These are phyloP conservation scores for Aurantiochytrium sp. DNA, from an alignment of 108 stramenopile genomes.

Conservation along the genomic window DNA sequence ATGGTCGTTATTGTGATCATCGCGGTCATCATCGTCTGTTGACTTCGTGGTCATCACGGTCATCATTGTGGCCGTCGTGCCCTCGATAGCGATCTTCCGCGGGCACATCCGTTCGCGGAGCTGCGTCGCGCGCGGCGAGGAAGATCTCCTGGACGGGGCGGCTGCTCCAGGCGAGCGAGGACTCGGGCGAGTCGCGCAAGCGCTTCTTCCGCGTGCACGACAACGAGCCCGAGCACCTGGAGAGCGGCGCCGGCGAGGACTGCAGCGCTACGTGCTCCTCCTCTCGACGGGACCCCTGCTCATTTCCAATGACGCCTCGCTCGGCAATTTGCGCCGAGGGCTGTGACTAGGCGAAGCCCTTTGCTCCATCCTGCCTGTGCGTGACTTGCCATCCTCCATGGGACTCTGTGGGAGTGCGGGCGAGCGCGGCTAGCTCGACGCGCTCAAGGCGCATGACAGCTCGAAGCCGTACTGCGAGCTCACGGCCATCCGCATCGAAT, in stretches of 20 bases:
- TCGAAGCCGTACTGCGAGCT: neutral
- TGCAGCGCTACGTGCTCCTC: neutral
- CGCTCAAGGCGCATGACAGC: neutral
- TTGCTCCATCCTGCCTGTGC: neutral
- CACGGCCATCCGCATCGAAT: neutral
- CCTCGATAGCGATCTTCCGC: too few species aligned
- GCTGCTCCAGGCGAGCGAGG: constrained; percentile 1
- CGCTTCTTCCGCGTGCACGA: constrained; percentile 18
- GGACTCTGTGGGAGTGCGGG: too few species aligned
- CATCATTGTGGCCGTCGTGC: too few species aligned
- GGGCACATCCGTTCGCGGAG: too few species aligned
- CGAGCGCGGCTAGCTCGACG: neutral
- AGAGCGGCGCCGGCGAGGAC: neutral
- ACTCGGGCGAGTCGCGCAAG: constrained; percentile 12
- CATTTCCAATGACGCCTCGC: constrained; percentile 5
- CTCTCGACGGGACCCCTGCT: neutral
- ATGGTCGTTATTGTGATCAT: too few species aligned
- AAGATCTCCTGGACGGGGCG: neutral
- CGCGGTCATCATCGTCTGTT: too few species aligned
- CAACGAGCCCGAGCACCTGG: constrained; percentile 2
- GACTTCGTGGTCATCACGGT: too few species aligned
- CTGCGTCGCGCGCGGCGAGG: too few species aligned
- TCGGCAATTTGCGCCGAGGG: neutral
- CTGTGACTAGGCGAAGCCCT: neutral
- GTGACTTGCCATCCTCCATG: too few species aligned